Conservation (phyloP, 78 protist genomes). For the Bigelowiella natans region DNA sequence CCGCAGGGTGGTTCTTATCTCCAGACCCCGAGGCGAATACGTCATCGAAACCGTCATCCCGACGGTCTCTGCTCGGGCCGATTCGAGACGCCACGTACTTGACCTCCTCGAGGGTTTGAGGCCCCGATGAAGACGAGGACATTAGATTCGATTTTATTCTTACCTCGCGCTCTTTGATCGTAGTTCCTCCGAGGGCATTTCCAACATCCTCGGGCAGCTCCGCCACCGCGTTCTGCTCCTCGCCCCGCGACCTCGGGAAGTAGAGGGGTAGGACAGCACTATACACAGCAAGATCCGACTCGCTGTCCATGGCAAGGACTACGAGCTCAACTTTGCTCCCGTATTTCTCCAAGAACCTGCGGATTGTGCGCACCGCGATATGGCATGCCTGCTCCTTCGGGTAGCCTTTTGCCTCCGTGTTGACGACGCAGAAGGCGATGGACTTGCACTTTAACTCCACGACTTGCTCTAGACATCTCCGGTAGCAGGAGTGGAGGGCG, state of each 20-base stretch:
- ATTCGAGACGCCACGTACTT: not conserved
- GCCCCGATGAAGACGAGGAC: too few species aligned
- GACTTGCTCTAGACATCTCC: not conserved
- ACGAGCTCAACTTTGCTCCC: not conserved
- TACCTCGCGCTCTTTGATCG: not conserved
- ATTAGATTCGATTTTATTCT: too few species aligned
- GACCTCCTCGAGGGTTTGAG: too few species aligned
- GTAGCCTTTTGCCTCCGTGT: not conserved
- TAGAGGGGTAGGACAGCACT: not conserved
- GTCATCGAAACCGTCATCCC: too few species aligned
- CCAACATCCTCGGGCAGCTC: not conserved
- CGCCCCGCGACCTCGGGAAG: not conserved
- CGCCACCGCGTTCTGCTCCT: not conserved
- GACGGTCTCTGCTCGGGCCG: too few species aligned
- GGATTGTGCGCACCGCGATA: not conserved
- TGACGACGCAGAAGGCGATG: not conserved
- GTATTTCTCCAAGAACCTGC: not conserved
- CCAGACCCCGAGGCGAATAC: too few species aligned
- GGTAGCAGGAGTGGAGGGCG: not conserved
- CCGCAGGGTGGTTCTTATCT: too few species aligned
- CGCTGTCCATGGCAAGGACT: not conserved
- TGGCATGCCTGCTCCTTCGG: not conserved
- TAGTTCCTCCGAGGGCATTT: not conserved
- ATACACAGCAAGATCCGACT: not conserved
- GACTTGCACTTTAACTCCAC: not conserved